Evolutionary conservation across 2,329 filamentous ascomycete genomes (phyloP), one percentile per base, ranked within the genome.

Genomic region (Colletotrichum chrysophilum): DNA sequence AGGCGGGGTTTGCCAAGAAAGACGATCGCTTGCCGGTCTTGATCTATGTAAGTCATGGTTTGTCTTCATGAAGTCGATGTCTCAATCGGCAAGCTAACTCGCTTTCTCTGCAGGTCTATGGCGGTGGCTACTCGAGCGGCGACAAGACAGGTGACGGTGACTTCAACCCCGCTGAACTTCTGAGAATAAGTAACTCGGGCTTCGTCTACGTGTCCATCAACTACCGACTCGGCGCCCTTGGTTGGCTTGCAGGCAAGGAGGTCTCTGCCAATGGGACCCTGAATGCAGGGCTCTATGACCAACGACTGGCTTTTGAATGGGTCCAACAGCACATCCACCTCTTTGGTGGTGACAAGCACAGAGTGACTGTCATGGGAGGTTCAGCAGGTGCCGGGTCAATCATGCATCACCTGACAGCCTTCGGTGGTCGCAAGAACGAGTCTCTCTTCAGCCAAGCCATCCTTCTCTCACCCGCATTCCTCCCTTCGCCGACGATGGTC

Each of bases 391-490:
- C 62, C 10, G 62, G 34, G 13, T 43, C 34, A 12, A 28, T 66
- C 18, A 43, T 66, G 34, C 62, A 66, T 34, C 62, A 66, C 8
- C 32, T 66, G 14, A 48, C 32, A 12, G 62, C 62, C 13, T 66
- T 43, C 4, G 62, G 62, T 9, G 62, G 62, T 14, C 28, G 5
- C 28, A 32, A 61, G 26, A 61, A 61, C 6, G 58, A 30, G 26
- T 61, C 88, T 2, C 80, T 87, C 3, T 89, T 89, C 80, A 18
- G 72, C 14, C 73, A 70, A 16, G 83, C 80, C 60, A 82, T 85
- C 43, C 67, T 84, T 16, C 82, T 85, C 66, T 84, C 82, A 5
- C 83, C 84, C 5, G 83, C 83, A 18, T 84, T 80, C 75, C 58
- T 61, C 28, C 58, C 58, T 30, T 26, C 58, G 26, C 58, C 58